Base-by-base conservation (phyloP, 2,329 filamentous ascomycete genomes). In the Fusarium miscanthi region DNA sequence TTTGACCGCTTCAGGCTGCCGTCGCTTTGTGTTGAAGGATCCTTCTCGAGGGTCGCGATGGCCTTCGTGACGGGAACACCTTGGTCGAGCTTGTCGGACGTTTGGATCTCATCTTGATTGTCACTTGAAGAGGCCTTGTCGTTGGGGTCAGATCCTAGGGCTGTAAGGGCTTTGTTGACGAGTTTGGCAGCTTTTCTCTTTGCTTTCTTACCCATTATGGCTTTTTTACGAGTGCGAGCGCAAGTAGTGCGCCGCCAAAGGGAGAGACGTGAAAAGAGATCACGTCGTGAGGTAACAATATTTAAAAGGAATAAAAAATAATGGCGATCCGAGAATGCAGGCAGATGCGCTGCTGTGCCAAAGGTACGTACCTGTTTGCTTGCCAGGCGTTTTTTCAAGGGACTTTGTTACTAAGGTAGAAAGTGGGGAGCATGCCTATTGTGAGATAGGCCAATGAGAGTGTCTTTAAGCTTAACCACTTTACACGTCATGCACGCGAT, bases 1-100 rank as follows among this genome's bases (percentile, higher is more conserved):
- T 81, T 84, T 6, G 85, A 68, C 48, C 87, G 85, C 80, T 89
- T 89, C 40, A 86, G 81, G 70, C 84, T 86, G 63, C 81, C 78
- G 33, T 81, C 78, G 68, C 81, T 83, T 46, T 78, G 76, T 23
- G 54, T 67, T 16, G 74, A 72, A 23, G 60, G 21, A 8, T 71
- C 65, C 25, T 69, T 65, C n/a, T 75, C 74, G 35, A 61, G 51
- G 8, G 17, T 46, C 14, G 59, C 53, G 35, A 27, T 30, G 23
- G 62, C 70, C 8, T 61, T 54, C 19, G 59, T 65, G n/a, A 69
- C 59, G 19, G 27, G 25, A n/a, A 48, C 52, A 33, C 48, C 45
- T 14, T 70, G 57, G 12, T 62, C 66, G 25, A 54, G 38, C 62
- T 69, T 59, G 49, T 63, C 56, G 41, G 61, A 53, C 16, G 46